A percentile compares a stretch with the other conserved stretches of the same genome.
Conservation (phyloP, 768 basidiomycete species). For the Scleroderma bovista region DNA sequence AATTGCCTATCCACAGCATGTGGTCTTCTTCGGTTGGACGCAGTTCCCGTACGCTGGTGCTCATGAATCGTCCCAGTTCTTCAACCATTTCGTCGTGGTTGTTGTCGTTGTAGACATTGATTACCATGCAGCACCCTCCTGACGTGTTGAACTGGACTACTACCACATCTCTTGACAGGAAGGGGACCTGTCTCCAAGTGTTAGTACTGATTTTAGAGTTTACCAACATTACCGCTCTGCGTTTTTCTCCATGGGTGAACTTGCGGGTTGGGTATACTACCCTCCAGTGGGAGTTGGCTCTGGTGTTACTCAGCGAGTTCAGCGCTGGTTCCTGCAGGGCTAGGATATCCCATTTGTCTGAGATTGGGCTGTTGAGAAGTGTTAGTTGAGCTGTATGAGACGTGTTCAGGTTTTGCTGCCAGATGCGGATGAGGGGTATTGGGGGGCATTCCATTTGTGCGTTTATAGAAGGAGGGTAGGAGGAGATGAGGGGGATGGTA, state of each 20-base stretch:
- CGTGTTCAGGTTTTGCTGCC: too few relatives aligned
- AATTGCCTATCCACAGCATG: neutral
- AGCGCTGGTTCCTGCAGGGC: conserved; percentile 2
- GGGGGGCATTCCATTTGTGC: too few relatives aligned
- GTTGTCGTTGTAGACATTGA: conserved; percentile 11
- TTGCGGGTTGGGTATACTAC: neutral
- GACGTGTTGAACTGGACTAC: conserved; percentile 9
- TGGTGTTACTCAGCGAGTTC: neutral
- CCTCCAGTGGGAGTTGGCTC: neutral
- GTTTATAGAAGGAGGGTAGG: too few relatives aligned
- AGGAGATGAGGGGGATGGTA: too few relatives aligned
- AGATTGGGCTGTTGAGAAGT: too few relatives aligned
- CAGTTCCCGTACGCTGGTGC: neutral
- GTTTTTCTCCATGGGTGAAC: neutral
- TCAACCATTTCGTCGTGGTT: neutral
- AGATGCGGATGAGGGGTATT: too few relatives aligned
- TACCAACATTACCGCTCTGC: conserved; percentile 16
- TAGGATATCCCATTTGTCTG: too few relatives aligned
- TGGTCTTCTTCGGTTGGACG: conserved; percentile 7
- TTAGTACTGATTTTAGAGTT: conserved; percentile 12
- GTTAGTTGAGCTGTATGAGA: too few relatives aligned
- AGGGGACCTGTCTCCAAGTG: conserved; percentile 19
- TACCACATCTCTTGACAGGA: conserved; percentile 15
- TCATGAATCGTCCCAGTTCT: neutral
- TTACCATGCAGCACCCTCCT: conserved; percentile 7